Conservation (phyloP, 2,329 filamentous ascomycete genomes). For the Penicillium fuscoglaucum region DNA sequence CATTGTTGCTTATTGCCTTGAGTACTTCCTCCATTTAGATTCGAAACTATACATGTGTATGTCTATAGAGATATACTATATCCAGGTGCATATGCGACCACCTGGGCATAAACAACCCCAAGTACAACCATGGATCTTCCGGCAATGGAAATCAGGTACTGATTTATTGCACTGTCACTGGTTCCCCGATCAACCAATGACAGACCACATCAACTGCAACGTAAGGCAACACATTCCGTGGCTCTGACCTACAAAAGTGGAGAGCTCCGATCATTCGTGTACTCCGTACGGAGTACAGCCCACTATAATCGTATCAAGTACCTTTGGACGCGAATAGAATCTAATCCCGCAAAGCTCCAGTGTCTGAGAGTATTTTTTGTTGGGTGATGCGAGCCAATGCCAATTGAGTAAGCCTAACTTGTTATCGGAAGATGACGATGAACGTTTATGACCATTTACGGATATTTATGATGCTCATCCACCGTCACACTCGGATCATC, state of each 20-base stretch:
- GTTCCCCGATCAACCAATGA: conserved; percentile 24
- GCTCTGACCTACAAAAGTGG: conserved; percentile 21
- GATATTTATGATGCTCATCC: conserved; percentile 7
- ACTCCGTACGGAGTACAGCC: conserved; percentile 5
- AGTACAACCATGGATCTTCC: conserved; percentile 5
- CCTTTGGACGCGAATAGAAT: background rate
- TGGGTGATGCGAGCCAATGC: background rate
- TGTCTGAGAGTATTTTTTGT: background rate
- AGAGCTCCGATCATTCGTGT: conserved; percentile 29
- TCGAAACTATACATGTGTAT: background rate
- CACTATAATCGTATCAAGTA: background rate
- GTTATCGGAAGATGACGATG: background rate
- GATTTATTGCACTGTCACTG: background rate
- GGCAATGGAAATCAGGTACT: conserved; percentile 7
- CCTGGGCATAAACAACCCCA: background rate
- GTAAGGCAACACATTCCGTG: conserved; percentile 32
- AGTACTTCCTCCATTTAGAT: background rate
- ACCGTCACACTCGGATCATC: conserved; percentile 9
- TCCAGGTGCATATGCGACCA: background rate
- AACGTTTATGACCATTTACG: background rate
- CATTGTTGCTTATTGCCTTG: background rate
- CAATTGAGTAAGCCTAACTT: background rate
- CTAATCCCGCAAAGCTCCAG: conserved; percentile 4
- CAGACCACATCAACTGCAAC: conserved; percentile 16
- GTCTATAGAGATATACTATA: background rate